A percentile compares a stretch with the other conserved stretches of the same genome.
phyloP scores from a whole-genome alignment of 768 basidiomycete genomes.

The Boletus subcaerulescens region DNA sequence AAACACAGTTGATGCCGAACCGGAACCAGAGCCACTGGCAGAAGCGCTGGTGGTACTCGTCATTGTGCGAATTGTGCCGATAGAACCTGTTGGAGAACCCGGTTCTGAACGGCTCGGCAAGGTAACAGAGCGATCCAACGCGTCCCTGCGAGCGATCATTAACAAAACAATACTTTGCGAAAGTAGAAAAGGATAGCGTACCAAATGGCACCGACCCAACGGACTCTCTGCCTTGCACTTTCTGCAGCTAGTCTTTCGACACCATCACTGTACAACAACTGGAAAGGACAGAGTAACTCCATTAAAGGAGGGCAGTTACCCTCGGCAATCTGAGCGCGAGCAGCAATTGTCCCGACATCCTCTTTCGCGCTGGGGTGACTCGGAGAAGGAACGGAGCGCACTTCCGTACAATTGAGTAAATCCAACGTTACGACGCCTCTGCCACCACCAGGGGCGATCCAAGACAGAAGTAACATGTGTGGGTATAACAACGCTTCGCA shows the following conservation, averaged over 20 bases:
- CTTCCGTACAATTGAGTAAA: slow-evolving; percentile 80
- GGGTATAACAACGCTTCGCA: slow-evolving; percentile 81
- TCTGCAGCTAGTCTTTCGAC: slow-evolving; percentile 88
- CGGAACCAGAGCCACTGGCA: slow-evolving; percentile 39
- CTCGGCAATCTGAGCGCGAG: slow-evolving; percentile 52
- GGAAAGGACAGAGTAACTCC: slow-evolving; percentile 85
- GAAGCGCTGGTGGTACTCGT: slow-evolving; percentile 40
- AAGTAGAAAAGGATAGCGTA: slow-evolving; percentile 33
- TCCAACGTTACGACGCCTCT: slow-evolving; percentile 85
- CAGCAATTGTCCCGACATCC: slow-evolving; percentile 86
- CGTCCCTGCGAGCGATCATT: slow-evolving; percentile 54
- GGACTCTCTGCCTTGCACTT: slow-evolving; percentile 78
- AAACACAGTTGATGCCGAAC: slow-evolving; percentile 73
- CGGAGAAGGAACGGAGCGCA: slow-evolving; percentile 79
- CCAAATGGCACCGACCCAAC: slow-evolving; percentile 93
- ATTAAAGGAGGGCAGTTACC: slow-evolving; percentile 47
- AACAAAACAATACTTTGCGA: not conserved
- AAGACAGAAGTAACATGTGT: slow-evolving; percentile 81
- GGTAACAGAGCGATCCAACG: slow-evolving; percentile 62
- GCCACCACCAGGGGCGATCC: slow-evolving; percentile 81
- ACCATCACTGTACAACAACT: slow-evolving; percentile 86
- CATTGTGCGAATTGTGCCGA: slow-evolving; percentile 66
- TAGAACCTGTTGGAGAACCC: slow-evolving; percentile 53
- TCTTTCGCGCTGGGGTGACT: slow-evolving; percentile 77
- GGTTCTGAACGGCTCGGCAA: slow-evolving; percentile 43